Evolutionary conservation across 2,329 filamentous ascomycete species (phyloP), one percentile per base, ranked within the genome.

Genomic region (Phaeoacremonium minimum): DNA sequence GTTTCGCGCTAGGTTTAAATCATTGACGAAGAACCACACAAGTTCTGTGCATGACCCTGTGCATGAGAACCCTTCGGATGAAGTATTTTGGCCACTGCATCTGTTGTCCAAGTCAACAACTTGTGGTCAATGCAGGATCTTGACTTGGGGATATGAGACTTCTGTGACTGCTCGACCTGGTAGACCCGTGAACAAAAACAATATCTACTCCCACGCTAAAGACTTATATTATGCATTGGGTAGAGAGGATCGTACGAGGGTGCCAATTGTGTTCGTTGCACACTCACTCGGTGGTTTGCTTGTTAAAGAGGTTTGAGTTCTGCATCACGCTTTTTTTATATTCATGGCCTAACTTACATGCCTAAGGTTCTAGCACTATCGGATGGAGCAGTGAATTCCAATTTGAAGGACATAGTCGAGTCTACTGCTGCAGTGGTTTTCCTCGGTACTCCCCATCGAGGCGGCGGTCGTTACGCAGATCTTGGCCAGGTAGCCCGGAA

Each of bases 121-220:
- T 11, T 46, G 41, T 30, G 35, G 35, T 5, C 8, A 35, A 1
- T 31, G 37, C 3, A 32, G 43, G 4, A 18, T 46, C 5, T 18
- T 43, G 4, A 33, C 39, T 5, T 41, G 33, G 9, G 43, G 43
- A 7, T 46, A 46, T 22, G 37, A 46, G 17, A 43, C 40, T 8
- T 17, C 35, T 15, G 33, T 46, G n/a, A 35, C 40, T 1, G 41
- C 41, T 11, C 20, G 32, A 16, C 9, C n/a, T 9, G 22, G 9
- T n/a, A n/a, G 22, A 6, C 33, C 29, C 9, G 34, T 29, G 14
- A 40, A 40, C 28, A 28, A 37, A 14, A 40, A 36, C 28, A 40
- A 34, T 19, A 20, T 40, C 12, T 40, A 36, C n/a, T 16, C 15
- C 5, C 38, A 40, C 17, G 32, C 33, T n/a, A 37, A 26, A 16